These are phyloP conservation scores for Kodamaea plutei DNA, from an alignment of 1,139 yeast genomes.

Conservation along the genomic window DNA sequence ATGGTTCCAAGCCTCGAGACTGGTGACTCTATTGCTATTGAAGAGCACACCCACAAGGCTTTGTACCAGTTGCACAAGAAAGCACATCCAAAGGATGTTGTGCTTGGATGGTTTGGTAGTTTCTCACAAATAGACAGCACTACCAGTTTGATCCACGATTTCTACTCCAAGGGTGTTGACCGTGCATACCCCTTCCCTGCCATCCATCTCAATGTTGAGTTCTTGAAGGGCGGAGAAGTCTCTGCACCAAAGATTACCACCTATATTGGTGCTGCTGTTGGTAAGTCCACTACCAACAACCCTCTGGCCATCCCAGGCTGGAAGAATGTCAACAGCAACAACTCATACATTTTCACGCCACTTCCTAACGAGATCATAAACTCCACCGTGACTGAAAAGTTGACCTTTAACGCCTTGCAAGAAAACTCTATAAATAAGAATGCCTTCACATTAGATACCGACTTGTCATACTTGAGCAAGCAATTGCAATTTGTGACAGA, in stretches of 20 bases:
- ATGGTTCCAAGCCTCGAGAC: conserved; percentile 82
- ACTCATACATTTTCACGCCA: conserved; percentile 73
- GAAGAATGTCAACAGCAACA: conserved; percentile 29
- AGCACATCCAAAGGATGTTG: conserved; percentile 75
- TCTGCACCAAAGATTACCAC: conserved; percentile 52
- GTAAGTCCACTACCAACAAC: conserved; percentile 38
- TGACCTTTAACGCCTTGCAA: conserved; percentile 44
- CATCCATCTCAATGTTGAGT: conserved; percentile 63
- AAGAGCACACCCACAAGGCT: conserved; percentile 67
- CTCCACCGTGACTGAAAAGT: conserved; percentile 55
- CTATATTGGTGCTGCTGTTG: conserved; percentile 75
- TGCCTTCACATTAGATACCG: conserved; percentile 18
- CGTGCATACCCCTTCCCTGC: conserved; percentile 77
- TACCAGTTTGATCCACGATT: conserved; percentile 82
- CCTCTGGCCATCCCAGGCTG: conserved; percentile 47
- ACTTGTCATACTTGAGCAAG: conserved; percentile 42
- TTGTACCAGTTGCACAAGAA: conserved; percentile 72
- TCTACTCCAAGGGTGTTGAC: conserved; percentile 67
- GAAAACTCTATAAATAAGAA: conserved; percentile 18
- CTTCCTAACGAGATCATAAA: conserved; percentile 65
- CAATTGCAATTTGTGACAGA: conserved; percentile 53
- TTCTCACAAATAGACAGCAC: conserved; percentile 59
- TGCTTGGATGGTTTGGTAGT: conserved; percentile 89
- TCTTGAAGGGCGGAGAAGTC: conserved; percentile 28
- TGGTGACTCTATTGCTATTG: conserved; percentile 69